A percentile compares a stretch with the other conserved stretches of the same genome.
Evolutionary conservation across 176 grass and related monocot species (phyloP).

Genomic region (Miscanthus lutarioriparius): DNA sequence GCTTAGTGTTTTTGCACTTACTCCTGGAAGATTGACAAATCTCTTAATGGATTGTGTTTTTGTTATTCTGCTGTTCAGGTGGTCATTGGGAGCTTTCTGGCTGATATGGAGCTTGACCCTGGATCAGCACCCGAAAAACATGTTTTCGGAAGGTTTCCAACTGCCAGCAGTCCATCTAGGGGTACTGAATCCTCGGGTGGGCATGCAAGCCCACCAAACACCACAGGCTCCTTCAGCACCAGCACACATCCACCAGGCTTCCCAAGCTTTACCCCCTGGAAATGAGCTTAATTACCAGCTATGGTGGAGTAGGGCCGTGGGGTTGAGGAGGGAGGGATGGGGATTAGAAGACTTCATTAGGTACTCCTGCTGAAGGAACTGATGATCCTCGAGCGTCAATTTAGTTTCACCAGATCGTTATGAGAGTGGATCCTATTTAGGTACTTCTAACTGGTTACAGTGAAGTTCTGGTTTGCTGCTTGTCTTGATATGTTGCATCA

Average conservation of each 20-base stretch:
- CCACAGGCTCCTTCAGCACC: constrained; percentile 20
- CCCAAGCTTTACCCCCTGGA: constrained; percentile 45
- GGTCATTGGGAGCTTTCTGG: constrained; percentile 55
- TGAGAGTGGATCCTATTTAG: neutral
- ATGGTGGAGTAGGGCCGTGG: neutral
- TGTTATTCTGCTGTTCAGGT: constrained; percentile 42
- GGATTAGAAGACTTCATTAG: neutral
- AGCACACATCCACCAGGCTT: constrained; percentile 37
- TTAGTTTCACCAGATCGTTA: neutral
- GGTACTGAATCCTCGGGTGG: constrained; percentile 41
- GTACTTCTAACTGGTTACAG: neutral
- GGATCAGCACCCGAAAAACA: constrained; percentile 25
- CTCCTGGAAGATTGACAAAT: neutral
- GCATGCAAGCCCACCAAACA: constrained; percentile 44
- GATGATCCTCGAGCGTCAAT: neutral
- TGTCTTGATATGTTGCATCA: neutral
- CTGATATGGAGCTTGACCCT: constrained; percentile 39
- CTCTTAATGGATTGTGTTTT: constrained; percentile 12
- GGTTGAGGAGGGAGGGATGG: neutral
- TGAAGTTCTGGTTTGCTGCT: neutral
- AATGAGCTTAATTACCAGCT: constrained; percentile 32
- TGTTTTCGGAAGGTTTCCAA: neutral
- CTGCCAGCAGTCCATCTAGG: constrained; percentile 31
- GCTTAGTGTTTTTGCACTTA: neutral
- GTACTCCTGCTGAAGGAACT: neutral